phyloP scores from a whole-genome alignment of 179 eudicot genomes.

The Silene noctiflora region DNA sequence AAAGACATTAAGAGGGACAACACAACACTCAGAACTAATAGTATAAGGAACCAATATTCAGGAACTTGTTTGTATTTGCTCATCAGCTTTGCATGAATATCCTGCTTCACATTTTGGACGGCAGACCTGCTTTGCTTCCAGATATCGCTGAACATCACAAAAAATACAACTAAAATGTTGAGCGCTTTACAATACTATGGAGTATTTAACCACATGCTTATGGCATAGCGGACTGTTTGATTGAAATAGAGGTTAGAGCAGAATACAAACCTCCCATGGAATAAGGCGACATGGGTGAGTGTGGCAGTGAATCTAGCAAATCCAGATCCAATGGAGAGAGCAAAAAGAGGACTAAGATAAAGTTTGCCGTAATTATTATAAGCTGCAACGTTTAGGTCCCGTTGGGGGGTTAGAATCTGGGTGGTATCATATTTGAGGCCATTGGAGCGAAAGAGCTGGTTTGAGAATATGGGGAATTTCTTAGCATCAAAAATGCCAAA shows the following conservation, averaged over 20 bases:
- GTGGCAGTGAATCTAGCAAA: slow-evolving; percentile 92
- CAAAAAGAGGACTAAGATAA: slow-evolving; percentile 91
- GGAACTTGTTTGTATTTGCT: slow-evolving; percentile 83
- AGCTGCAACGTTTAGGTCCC: slow-evolving; percentile 74
- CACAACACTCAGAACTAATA: slow-evolving; percentile 53
- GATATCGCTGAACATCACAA: slow-evolving; percentile 51
- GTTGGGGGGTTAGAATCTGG: slow-evolving; percentile 78
- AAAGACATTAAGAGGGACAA: slow-evolving; percentile 73
- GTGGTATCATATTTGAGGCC: slow-evolving; percentile 85
- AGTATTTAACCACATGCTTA: not conserved
- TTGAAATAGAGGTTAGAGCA: not conserved
- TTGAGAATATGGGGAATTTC: slow-evolving; percentile 86
- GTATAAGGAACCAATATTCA: slow-evolving; percentile 75
- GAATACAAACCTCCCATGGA: slow-evolving; percentile 73
- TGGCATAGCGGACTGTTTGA: not conserved
- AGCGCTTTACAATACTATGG: not conserved
- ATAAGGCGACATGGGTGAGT: slow-evolving; percentile 81
- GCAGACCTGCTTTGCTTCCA: slow-evolving; percentile 93
- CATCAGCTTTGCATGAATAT: slow-evolving; percentile 81
- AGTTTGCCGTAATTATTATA: slow-evolving; percentile 80
- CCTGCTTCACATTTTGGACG: slow-evolving; percentile 61
- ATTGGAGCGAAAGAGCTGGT: slow-evolving; percentile 60
- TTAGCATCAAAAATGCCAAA: slow-evolving; percentile 77
- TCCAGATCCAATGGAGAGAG: slow-evolving; percentile 94
- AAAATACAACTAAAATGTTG: not conserved